These are phyloP conservation scores for Amphicarpaea edgeworthii DNA, from an alignment of 306 rosid species.

Conservation along the genomic window DNA sequence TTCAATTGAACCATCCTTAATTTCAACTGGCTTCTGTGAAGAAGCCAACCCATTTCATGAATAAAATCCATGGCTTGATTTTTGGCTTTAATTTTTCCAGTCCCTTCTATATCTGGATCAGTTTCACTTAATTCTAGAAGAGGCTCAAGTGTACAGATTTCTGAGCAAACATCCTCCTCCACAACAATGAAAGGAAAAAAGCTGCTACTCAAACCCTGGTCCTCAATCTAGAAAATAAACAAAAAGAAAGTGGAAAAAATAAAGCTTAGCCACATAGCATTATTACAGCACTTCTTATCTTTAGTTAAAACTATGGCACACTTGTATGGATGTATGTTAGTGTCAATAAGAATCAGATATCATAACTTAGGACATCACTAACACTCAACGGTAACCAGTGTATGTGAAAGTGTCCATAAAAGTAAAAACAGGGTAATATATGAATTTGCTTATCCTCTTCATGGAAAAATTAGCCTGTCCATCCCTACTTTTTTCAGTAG, in stretches of 20 bases:
- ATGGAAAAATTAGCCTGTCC: slow-evolving; percentile 27
- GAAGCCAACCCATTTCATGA: slow-evolving; percentile 97
- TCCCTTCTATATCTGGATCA: slow-evolving; percentile 49
- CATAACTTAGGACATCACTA: slow-evolving; percentile 14
- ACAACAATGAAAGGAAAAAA: slow-evolving; percentile 91
- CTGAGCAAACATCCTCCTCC: slow-evolving; percentile 89
- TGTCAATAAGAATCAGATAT: background rate
- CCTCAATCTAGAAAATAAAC: slow-evolving; percentile 74
- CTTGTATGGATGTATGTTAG: slow-evolving; percentile 20
- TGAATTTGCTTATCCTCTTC: slow-evolving; percentile 34
- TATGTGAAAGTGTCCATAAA: background rate
- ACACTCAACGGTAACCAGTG: slow-evolving; percentile 24
- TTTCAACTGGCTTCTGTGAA: slow-evolving; percentile 75
- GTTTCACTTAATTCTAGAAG: slow-evolving; percentile 62
- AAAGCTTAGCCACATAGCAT: slow-evolving; percentile 42
- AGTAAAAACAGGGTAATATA: slow-evolving; percentile 25
- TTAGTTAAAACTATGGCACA: slow-evolving; percentile 33
- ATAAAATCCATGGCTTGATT: slow-evolving; percentile 86
- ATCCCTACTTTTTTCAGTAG: slow-evolving; percentile 18
- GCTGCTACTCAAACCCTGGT: slow-evolving; percentile 88
- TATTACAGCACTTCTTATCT: slow-evolving; percentile 17
- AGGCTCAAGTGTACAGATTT: slow-evolving; percentile 78
- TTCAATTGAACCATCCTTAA: slow-evolving; percentile 67
- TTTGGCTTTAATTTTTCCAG: slow-evolving; percentile 58
- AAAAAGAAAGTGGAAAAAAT: slow-evolving; percentile 15